These are phyloP conservation scores for Trichophyton mentagrophytes DNA, from an alignment of 2,329 filamentous ascomycete species.

Conservation along the genomic window DNA sequence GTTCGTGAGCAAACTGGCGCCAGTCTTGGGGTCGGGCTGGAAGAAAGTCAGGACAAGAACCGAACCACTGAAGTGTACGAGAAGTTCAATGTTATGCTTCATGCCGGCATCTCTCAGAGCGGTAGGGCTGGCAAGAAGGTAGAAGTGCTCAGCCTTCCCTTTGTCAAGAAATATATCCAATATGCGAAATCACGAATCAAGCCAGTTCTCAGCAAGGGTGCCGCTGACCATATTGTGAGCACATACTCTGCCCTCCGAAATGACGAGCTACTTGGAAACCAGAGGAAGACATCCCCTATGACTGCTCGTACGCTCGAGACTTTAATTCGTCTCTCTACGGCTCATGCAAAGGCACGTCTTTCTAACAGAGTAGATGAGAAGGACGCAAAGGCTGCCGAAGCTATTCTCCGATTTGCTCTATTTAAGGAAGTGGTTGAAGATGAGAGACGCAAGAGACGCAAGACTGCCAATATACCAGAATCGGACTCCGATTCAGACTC, in stretches of 20 bases:
- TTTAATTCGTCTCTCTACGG: slow-evolving; percentile 91
- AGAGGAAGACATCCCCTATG: slow-evolving; percentile 84
- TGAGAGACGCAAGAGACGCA: slow-evolving; percentile 70
- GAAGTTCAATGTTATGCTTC: slow-evolving; percentile 92
- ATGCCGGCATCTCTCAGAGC: slow-evolving; percentile 70
- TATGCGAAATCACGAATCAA: slow-evolving; percentile 89
- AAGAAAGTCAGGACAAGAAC: slow-evolving; percentile 58
- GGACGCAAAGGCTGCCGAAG: slow-evolving; percentile 77
- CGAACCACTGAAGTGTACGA: slow-evolving; percentile 80
- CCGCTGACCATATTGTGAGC: slow-evolving; percentile 79
- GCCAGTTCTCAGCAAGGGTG: slow-evolving; percentile 79
- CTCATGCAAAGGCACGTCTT: slow-evolving; percentile 83
- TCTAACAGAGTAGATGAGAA: slow-evolving; percentile 80
- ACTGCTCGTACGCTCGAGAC: slow-evolving; percentile 96
- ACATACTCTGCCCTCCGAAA: slow-evolving; percentile 89
- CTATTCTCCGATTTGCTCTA: slow-evolving; percentile 81
- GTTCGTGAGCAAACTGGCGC: slow-evolving; percentile 80
- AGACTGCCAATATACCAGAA: slow-evolving; percentile 55
- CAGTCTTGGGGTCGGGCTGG: slow-evolving; percentile 73
- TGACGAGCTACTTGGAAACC: slow-evolving; percentile 88
- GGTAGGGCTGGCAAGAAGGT: slow-evolving; percentile 62
- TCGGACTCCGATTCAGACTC: slow-evolving; percentile 44
- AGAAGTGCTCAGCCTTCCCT: slow-evolving; percentile 87
- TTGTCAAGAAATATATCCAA: slow-evolving; percentile 99
- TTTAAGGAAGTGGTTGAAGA: slow-evolving; percentile 86